phyloP scores from a whole-genome alignment of 805 yeast genomes.

The Yamadazyma scolyti region DNA sequence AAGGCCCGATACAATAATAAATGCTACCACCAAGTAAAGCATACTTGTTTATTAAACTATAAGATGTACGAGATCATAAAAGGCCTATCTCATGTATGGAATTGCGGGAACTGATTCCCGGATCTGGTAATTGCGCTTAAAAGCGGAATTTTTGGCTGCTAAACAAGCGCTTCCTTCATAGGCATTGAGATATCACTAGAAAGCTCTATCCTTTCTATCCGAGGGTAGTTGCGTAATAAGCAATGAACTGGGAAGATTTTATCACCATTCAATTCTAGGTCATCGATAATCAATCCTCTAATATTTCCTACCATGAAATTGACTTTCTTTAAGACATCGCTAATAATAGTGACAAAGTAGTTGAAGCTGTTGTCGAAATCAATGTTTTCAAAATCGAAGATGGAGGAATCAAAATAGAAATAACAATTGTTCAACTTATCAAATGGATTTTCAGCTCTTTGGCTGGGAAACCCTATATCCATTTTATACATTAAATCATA shows the following conservation, averaged over 20 bases:
- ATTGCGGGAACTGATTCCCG: background rate
- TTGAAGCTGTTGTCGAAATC: slow-evolving; percentile 22
- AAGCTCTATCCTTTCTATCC: slow-evolving; percentile 27
- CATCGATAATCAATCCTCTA: slow-evolving; percentile 30
- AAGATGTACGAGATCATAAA: too few species aligned
- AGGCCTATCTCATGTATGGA: background rate
- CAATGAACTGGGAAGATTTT: slow-evolving; percentile 25
- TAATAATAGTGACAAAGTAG: slow-evolving; percentile 25
- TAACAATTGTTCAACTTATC: slow-evolving; percentile 11
- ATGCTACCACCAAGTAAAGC: too few species aligned
- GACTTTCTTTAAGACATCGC: slow-evolving; percentile 32
- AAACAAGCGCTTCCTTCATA: too few species aligned
- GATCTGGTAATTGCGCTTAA: background rate
- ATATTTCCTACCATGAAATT: slow-evolving; percentile 30
- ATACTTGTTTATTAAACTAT: too few species aligned
- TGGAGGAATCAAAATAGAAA: slow-evolving; percentile 31
- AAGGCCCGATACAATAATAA: too few species aligned
- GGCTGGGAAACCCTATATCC: slow-evolving; percentile 6
- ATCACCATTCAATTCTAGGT: slow-evolving; percentile 25
- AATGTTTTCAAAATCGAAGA: slow-evolving; percentile 24
- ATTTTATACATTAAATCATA: slow-evolving; percentile 3
- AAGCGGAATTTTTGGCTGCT: background rate
- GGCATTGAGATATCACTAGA: slow-evolving; percentile 17
- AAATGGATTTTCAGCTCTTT: slow-evolving; percentile 2
- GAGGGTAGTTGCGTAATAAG: slow-evolving; percentile 28